Base-by-base conservation (phyloP, 306 rosid genomes). In the Dalbergia cochinchinensis region DNA sequence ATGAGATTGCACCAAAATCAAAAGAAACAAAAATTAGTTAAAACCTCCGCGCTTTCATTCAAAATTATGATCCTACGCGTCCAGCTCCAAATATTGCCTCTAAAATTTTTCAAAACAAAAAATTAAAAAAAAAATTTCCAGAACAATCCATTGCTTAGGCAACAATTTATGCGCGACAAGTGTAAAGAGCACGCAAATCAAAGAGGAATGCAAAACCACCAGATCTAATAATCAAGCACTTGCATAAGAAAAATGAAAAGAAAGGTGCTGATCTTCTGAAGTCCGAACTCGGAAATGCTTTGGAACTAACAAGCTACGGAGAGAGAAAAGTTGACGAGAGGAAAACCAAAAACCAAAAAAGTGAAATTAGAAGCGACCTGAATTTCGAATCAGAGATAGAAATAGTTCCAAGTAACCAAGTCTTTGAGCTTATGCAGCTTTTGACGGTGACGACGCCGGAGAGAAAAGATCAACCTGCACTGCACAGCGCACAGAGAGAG, bases 171-270 rank as follows among this genome's bases (percentile, higher is more conserved):
- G 15, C 41, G 73, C 69, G 14, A 44, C 39, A 42, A 22, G 41
- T 19, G 63, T n/a, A 64, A 78, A 39, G 34, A 71, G 66, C 79
- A 82, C 12, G 47, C 41, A 48, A 74, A 71, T 71, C 31, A 18
- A 65, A 79, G 50, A 18, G 18, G 9, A 71, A 74, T 31, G 51
- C 48, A 69, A 69, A 65, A 47, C 54, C 69, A 65, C 1, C 65
- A 81, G 93, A 89, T 90, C 94, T 86, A 86, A 51, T 67, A 70
- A 79, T 70, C 9, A 63, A 74, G 42, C 69, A 69, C 61, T 58
- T 62, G 37, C 58, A 44, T 18, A 76, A 82, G 82, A 44, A 76
- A 15, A 42, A 65, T 47, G 53, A 75, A 60, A 4, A 58, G 14
- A 73, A 69, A 68, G 54, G 13, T 42, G 54, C 13, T 84, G 74